phyloP scores from a whole-genome alignment of 331 rosid genomes.

The Cydonia oblonga region DNA sequence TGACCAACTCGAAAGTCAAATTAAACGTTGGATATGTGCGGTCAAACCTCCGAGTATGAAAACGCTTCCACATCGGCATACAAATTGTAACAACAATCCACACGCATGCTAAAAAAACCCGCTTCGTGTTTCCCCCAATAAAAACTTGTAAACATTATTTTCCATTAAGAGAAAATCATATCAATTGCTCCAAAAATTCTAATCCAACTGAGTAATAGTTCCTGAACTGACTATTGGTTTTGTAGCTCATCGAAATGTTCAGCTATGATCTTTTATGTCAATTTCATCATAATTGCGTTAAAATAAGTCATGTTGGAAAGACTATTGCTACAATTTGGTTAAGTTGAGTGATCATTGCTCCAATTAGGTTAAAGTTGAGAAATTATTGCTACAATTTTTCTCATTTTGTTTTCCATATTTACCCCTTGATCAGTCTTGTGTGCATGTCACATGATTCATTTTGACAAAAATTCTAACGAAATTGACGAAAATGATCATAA shows the following conservation, averaged over 20 bases:
- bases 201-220: no score
- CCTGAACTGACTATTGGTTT: no score
- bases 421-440: no score
- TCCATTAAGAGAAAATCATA: neutral
- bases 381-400: no score
- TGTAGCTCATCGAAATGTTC: rapidly evolving
- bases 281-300: rapidly evolving
- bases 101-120: neutral
- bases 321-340: no score
- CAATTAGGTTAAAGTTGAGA: rapidly evolving
- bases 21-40: neutral
- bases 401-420: no score
- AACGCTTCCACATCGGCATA: neutral
- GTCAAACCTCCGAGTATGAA: neutral
- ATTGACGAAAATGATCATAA: rapidly evolving
- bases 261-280: no score
- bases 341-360: no score
- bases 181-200: no score
- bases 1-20: neutral
- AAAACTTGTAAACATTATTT: neutral
- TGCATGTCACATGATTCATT: rapidly evolving
- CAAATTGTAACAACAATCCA: neutral
- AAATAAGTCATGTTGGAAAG: no score
- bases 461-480: rapidly evolving
- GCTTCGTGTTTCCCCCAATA: neutral